phyloP scores from a whole-genome alignment of 2,329 filamentous ascomycete species.

The Cercospora beticola region DNA sequence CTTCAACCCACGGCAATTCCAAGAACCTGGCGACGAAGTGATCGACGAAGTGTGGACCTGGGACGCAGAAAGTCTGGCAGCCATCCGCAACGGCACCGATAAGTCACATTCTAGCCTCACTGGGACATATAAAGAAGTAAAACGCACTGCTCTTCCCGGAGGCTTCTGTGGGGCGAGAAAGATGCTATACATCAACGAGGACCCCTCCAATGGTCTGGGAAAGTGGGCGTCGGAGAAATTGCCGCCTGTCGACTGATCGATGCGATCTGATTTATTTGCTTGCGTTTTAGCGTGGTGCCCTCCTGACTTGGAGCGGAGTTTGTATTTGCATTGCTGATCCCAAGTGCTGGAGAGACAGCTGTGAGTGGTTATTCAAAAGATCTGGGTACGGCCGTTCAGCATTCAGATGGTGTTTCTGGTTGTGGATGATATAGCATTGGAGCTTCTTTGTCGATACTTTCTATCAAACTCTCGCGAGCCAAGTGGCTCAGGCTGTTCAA shows the following conservation, averaged over 20 bases:
- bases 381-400: constrained; percentile 1
- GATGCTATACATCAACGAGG: constrained; percentile 25
- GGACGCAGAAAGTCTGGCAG: constrained; percentile 35
- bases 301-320: neutral
- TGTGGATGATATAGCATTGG: neutral
- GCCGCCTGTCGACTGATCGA: neutral
- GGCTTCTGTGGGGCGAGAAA: constrained; percentile 25
- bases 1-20: constrained; percentile 60
- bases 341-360: constrained; percentile 17
- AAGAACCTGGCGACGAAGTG: constrained; percentile 58
- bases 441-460: neutral
- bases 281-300: constrained; percentile 12
- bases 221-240: constrained; percentile 22
- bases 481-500: neutral
- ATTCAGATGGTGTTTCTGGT: neutral
- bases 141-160: constrained; percentile 21
- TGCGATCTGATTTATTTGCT: constrained; percentile 1
- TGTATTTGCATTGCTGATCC: constrained; percentile 5
- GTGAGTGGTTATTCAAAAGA: neutral
- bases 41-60: constrained; percentile 54
- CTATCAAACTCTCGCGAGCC: neutral
- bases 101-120: constrained; percentile 4
- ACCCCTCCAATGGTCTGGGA: constrained; percentile 13
- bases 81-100: constrained; percentile 19
- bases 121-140: constrained; percentile 18